These are phyloP conservation scores for Halenospora varia DNA, from an alignment of 495 filamentous ascomycete species.

Conservation along the genomic window DNA sequence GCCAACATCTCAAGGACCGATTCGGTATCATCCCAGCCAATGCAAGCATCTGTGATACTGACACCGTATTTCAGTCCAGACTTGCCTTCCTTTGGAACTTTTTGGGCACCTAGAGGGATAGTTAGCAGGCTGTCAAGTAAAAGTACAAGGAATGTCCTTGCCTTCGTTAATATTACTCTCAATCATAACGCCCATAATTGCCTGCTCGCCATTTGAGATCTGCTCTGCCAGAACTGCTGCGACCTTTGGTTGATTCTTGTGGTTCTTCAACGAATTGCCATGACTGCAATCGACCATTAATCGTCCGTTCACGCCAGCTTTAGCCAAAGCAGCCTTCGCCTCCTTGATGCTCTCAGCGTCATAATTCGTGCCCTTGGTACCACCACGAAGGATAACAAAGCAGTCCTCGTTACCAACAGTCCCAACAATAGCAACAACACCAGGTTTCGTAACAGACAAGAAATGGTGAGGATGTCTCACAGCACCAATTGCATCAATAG, in stretches of 20 bases:
- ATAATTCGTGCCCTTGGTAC: constrained; percentile 91
- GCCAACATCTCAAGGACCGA: constrained; percentile 74
- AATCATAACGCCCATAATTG: constrained; percentile 98
- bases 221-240: constrained; percentile 79
- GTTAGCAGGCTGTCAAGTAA: constrained; percentile 11
- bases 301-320: constrained; percentile 62
- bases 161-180: constrained; percentile 96
- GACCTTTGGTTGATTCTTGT: constrained; percentile 96
- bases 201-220: constrained; percentile 76
- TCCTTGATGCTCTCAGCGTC: constrained; percentile 77
- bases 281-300: constrained; percentile 99
- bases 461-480: constrained; percentile 95
- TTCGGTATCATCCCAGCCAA: constrained; percentile 92
- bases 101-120: constrained; percentile 68
- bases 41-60: constrained; percentile 97
- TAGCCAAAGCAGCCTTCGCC: constrained; percentile 64
- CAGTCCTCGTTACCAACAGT: constrained; percentile 97
- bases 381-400: constrained; percentile 95
- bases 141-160: constrained; percentile 27
- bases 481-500: constrained; percentile 94
- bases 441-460: constrained; percentile 96
- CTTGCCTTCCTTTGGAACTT: constrained; percentile 87
- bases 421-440: constrained; percentile 92
- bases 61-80: constrained; percentile 88
- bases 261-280: constrained; percentile 92